phyloP scores from a whole-genome alignment of 805 yeast genomes.

The Saccharomyces kudriavzevii region DNA sequence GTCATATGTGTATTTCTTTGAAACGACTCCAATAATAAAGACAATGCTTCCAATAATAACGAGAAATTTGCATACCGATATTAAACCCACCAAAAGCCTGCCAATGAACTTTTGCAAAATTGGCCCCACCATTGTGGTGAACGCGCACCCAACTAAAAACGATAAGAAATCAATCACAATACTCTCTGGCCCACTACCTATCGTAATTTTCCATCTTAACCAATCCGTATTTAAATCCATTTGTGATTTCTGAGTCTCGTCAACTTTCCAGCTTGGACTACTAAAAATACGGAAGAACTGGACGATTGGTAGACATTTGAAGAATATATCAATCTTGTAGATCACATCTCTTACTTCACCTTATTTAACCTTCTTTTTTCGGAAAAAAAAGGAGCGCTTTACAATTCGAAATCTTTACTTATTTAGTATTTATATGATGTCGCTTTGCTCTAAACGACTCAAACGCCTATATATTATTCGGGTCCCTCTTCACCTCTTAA shows the following conservation, averaged over 20 bases:
- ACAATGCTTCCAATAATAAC: conserved; percentile 19
- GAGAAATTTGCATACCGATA: conserved; percentile 14
- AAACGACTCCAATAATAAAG: conserved; percentile 7
- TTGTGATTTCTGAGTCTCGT: background rate
- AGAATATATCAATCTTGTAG: background rate
- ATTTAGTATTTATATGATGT: background rate
- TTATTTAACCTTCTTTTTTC: background rate
- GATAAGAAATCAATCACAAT: conserved; percentile 21
- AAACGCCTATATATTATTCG: no score
- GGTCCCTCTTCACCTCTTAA: no score
- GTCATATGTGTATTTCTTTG: conserved; percentile 5
- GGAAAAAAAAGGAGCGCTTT: background rate
- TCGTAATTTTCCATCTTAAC: background rate
- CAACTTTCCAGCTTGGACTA: background rate
- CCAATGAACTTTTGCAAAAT: conserved; percentile 18
- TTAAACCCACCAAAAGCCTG: conserved; percentile 18
- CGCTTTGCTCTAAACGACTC: no score
- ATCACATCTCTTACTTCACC: background rate
- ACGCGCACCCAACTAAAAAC: conserved; percentile 16
- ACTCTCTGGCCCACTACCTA: background rate
- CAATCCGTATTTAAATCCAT: background rate
- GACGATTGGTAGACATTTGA: background rate
- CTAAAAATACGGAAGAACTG: background rate
- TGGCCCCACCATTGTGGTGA: conserved; percentile 17
- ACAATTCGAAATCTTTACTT: background rate